Conservation (phyloP, 1,284 basidiomycete genomes). For the Sanguinoderma infundibulare region DNA sequence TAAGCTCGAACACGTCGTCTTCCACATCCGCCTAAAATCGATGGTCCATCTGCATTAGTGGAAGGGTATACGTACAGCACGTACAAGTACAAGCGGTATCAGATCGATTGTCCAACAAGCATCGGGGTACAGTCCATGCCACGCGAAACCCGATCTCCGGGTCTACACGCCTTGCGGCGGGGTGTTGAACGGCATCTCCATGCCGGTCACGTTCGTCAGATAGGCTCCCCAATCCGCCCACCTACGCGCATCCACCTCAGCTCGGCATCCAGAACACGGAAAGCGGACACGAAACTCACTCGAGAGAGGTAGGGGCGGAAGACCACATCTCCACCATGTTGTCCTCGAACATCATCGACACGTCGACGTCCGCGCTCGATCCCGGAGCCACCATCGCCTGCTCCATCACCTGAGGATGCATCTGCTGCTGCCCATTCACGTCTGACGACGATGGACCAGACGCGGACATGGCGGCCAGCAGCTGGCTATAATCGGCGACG, state of each 20-base stretch:
- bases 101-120: too few relatives aligned
- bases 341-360: conserved; percentile 10
- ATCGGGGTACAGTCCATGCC: too few relatives aligned
- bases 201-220: conserved; percentile 13
- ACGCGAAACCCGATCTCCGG: too few relatives aligned
- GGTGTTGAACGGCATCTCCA: background rate
- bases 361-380: background rate
- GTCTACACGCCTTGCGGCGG: background rate
- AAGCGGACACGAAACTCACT: background rate
- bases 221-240: conserved; percentile 22
- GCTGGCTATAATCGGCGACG: conserved; percentile 6
- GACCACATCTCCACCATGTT: conserved; percentile 17
- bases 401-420: background rate
- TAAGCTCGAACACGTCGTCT: too few relatives aligned
- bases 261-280: background rate
- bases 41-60: too few relatives aligned
- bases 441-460: background rate
- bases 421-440: background rate
- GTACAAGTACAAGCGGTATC: too few relatives aligned
- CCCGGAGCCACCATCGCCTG: background rate
- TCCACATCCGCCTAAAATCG: too few relatives aligned
- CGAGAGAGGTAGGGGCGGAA: conserved; percentile 7
- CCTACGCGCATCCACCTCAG: background rate
- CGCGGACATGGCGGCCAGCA: conserved; percentile 6
- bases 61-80: too few relatives aligned